These are phyloP conservation scores for Candida odintsovae DNA, from an alignment of 805 yeast genomes.

Conservation along the genomic window DNA sequence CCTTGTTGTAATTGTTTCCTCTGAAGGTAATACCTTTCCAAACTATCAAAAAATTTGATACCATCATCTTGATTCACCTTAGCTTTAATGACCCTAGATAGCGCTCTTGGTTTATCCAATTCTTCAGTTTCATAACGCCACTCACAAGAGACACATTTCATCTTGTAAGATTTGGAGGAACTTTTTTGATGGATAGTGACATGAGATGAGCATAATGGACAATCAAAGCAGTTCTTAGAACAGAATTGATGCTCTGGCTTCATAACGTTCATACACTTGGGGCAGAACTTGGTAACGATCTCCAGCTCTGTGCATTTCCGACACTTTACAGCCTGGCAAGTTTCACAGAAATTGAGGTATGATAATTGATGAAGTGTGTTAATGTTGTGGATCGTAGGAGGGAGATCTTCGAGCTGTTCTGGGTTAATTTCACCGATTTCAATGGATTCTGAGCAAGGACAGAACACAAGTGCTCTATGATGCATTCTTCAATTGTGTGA, in stretches of 20 bases:
- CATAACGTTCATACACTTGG: constrained; percentile 22
- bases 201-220: constrained; percentile 19
- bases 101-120: constrained; percentile 13
- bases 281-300: constrained; percentile 21
- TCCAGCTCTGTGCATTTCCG: constrained; percentile 23
- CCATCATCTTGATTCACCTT: constrained; percentile 3
- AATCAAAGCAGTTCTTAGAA: constrained; percentile 23
- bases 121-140: constrained; percentile 11
- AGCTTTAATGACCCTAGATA: constrained; percentile 12
- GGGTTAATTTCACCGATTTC: constrained; percentile 4
- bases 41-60: constrained; percentile 9
- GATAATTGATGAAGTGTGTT: constrained; percentile 15
- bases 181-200: constrained; percentile 9
- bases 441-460: constrained; percentile 23
- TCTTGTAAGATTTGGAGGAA: constrained; percentile 2
- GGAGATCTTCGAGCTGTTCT: constrained; percentile 14
- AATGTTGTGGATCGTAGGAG: constrained; percentile 15
- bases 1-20: constrained; percentile 9
- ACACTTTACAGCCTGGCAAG: constrained; percentile 23
- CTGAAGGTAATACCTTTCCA: constrained; percentile 18
- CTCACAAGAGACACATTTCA: constrained; percentile 14
- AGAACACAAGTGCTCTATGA: constrained; percentile 11
- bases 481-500: neutral
- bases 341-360: constrained; percentile 18
- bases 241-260: constrained; percentile 19